Evolutionary conservation across 176 grass and related monocot genomes (phyloP), one percentile per base, ranked within the genome.

Genomic region (Rhynchospora pubera): DNA sequence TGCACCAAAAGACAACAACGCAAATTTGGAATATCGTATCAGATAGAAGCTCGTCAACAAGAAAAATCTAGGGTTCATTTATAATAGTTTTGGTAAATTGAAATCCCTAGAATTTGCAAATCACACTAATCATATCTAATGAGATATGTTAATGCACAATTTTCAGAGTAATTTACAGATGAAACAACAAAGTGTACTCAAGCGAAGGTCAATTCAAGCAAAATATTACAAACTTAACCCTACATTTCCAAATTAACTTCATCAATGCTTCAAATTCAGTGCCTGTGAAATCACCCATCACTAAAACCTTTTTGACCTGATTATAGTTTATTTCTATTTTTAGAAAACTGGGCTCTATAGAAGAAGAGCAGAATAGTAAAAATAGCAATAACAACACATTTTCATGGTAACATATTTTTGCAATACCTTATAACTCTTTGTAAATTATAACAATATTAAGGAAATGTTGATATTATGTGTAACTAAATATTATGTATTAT

Each of bases 1-100:
- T 98, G 87, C 65, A 26, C 5, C 6, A 51, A 64, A 71, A 74
- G n/a, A 57, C 42, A 66, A 19, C 9, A 52, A 62, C 46, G 57
- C 39, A 43, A 21, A 30, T 62, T 77, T 26, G 6, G 24, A 14
- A 76, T 13, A 23, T 55, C 53, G 47, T 77, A 52, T 53, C 50
- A 26, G 71, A 76, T 53, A 76, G 13, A 77, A 77, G 19, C 23
- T 15, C 4, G 6, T 14, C 63, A 66, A 39, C 10, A 66, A 48
- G 39, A 48, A 1, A 48, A 51, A 26, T 53, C 46, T 14, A 53
- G n/a, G 23, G 26, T 8, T n/a, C 39, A 42, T 18, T 67, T 18
- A 39, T 39, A 43, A 68, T 30, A 43, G 32, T 42, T 30, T 18
- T 60, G 57, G 62, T 16, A 42, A n/a, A 67, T 16, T n/a, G 39